A percentile compares a stretch with the other conserved stretches of the same genome.
These are phyloP conservation scores for Escallonia rubra DNA, from an alignment of 129 eudicot genomes.

Conservation along the genomic window DNA sequence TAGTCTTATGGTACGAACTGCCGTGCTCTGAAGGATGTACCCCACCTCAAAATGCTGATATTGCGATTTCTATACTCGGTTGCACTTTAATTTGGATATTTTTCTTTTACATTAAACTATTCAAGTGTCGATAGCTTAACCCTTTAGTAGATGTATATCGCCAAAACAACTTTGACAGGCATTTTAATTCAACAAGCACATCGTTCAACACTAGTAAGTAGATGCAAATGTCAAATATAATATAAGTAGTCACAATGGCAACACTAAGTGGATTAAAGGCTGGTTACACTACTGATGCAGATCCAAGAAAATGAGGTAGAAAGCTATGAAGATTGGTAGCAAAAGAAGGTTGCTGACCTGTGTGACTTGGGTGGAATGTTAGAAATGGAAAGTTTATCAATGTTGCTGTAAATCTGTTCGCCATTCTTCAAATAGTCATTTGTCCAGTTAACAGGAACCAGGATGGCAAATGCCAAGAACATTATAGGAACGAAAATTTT, in stretches of 20 bases:
- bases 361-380: constrained; percentile 74
- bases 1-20: no score
- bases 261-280: no score
- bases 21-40: no score
- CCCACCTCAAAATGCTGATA: no score
- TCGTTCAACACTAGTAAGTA: neutral
- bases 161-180: no score
- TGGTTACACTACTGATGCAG: neutral
- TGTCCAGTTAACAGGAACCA: constrained; percentile 88
- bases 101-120: no score
- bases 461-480: constrained; percentile 61
- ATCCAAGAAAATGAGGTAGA: neutral
- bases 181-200: neutral
- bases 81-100: no score
- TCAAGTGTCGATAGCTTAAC: no score
- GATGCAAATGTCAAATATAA: neutral
- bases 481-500: constrained; percentile 88
- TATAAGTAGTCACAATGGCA: no score
- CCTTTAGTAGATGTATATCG: no score
- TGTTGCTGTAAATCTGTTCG: constrained; percentile 43
- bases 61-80: no score
- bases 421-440: constrained; percentile 45
- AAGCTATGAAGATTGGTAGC: no score
- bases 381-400: constrained; percentile 90
- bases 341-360: constrained; percentile 42